These are phyloP conservation scores for Moniliophthora roreri DNA, from an alignment of 1,284 basidiomycete genomes.

Conservation along the genomic window DNA sequence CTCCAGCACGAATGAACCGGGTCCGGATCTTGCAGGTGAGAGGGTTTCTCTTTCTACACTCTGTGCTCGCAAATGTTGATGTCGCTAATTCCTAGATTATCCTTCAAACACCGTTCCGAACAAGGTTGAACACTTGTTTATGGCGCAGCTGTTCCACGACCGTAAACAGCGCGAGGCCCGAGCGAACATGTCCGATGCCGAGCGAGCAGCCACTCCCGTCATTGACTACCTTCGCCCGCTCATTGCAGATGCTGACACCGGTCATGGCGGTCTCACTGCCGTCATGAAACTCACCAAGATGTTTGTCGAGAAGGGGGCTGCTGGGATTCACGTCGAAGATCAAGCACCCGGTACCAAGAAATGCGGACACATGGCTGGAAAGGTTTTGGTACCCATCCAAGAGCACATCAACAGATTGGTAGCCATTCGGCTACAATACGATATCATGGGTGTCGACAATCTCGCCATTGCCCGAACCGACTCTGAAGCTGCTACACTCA, in stretches of 20 bases:
- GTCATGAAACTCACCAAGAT: constrained; percentile 80
- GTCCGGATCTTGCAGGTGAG: constrained; percentile 93
- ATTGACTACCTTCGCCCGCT: constrained; percentile 73
- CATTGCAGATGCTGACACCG: constrained; percentile 84
- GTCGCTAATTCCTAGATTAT: constrained; percentile 61
- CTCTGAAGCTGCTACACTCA: constrained; percentile 92
- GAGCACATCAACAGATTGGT: constrained; percentile 82
- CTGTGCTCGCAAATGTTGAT: constrained; percentile 9
- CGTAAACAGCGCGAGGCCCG: constrained; percentile 84
- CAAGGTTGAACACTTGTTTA: constrained; percentile 87
- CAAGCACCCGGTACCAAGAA: constrained; percentile 86
- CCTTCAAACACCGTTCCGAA: constrained; percentile 94
- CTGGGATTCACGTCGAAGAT: constrained; percentile 82
- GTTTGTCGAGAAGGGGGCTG: constrained; percentile 81
- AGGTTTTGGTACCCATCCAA: constrained; percentile 76
- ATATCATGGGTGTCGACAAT: constrained; percentile 66
- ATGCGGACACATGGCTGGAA: constrained; percentile 84
- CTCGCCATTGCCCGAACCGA: constrained; percentile 81
- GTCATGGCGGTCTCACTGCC: constrained; percentile 80
- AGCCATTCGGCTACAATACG: constrained; percentile 66
- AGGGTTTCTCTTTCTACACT: constrained; percentile 6
- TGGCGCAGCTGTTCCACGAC: constrained; percentile 88
- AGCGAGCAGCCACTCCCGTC: constrained; percentile 65
- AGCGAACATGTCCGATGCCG: constrained; percentile 65
- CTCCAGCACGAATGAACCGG: constrained; percentile 91